Conservation (phyloP, 768 basidiomycete species). For the Crassisporium funariophilum region DNA sequence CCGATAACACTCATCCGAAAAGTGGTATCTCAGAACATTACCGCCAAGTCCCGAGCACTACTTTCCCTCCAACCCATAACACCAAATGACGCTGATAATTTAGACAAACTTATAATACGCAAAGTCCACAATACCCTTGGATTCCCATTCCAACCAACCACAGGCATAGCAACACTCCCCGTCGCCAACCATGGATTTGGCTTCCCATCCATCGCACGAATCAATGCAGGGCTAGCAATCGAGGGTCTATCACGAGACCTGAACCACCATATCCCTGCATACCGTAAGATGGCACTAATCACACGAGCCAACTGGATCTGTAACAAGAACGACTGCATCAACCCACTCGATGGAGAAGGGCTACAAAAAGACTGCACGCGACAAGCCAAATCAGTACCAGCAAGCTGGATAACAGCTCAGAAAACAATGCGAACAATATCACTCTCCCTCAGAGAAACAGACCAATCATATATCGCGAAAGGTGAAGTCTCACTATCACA, state of each 20-base stretch:
- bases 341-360: too few species aligned
- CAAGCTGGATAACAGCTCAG: too few species aligned
- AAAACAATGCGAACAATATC: too few species aligned
- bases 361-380: too few species aligned
- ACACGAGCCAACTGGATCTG: conserved; percentile 21
- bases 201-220: conserved; percentile 13
- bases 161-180: conserved; percentile 6
- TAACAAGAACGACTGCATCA: conserved; percentile 3
- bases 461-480: too few species aligned
- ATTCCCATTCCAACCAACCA: conserved; percentile 23
- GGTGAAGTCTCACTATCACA: too few species aligned
- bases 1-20: conserved; percentile 25
- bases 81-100: conserved; percentile 14
- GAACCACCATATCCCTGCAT: conserved; percentile 20
- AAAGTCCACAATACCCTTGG: conserved; percentile 20
- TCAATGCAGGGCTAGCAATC: conserved; percentile 14
- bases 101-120: conserved; percentile 15
- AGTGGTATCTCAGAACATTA: conserved; percentile 22
- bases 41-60: conserved; percentile 15
- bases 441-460: too few species aligned
- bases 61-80: conserved; percentile 28
- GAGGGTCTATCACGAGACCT: conserved; percentile 15
- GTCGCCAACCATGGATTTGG: conserved; percentile 8
- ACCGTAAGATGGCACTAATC: conserved; percentile 12
- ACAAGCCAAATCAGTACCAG: too few species aligned